phyloP scores from a whole-genome alignment of 805 yeast genomes.

The Brettanomyces anomalus region DNA sequence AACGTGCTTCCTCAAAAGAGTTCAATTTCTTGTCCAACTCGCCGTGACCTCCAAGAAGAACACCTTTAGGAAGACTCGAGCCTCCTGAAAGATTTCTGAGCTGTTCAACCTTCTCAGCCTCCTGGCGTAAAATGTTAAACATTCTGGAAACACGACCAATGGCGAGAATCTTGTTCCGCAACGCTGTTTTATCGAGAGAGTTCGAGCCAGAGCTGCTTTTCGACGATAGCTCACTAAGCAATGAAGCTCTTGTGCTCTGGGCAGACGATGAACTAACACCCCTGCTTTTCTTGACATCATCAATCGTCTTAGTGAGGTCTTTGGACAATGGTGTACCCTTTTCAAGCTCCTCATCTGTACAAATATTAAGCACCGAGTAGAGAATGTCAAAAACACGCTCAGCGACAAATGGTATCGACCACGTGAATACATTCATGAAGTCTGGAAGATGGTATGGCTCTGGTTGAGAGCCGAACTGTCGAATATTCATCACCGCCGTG shows the following conservation, averaged over 20 bases:
- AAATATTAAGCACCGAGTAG: conserved; percentile 79
- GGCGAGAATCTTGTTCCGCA: conserved; percentile 84
- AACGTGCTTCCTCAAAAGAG: conserved; percentile 76
- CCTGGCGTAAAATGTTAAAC: conserved; percentile 85
- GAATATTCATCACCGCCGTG: conserved; percentile 84
- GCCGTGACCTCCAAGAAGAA: conserved; percentile 72
- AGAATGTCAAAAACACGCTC: conserved; percentile 93
- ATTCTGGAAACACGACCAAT: conserved; percentile 94
- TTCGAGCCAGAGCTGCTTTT: neutral
- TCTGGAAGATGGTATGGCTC: conserved; percentile 97
- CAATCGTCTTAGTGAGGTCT: conserved; percentile 26
- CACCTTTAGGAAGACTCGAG: conserved; percentile 69
- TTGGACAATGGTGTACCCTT: conserved; percentile 54
- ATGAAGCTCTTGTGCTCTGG: neutral
- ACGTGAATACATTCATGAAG: conserved; percentile 93
- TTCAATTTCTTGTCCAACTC: conserved; percentile 64
- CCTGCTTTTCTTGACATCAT: conserved; percentile 11
- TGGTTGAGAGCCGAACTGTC: conserved; percentile 87
- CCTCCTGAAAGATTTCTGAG: conserved; percentile 70
- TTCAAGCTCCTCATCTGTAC: conserved; percentile 90
- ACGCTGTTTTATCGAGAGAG: conserved; percentile 20
- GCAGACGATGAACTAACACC: neutral
- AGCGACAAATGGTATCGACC: conserved; percentile 97
- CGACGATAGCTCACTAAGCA: neutral
- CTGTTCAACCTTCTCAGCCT: conserved; percentile 79